phyloP scores from a whole-genome alignment of 192 early-diverging fungal genomes.

The Umbelopsis sp. region DNA sequence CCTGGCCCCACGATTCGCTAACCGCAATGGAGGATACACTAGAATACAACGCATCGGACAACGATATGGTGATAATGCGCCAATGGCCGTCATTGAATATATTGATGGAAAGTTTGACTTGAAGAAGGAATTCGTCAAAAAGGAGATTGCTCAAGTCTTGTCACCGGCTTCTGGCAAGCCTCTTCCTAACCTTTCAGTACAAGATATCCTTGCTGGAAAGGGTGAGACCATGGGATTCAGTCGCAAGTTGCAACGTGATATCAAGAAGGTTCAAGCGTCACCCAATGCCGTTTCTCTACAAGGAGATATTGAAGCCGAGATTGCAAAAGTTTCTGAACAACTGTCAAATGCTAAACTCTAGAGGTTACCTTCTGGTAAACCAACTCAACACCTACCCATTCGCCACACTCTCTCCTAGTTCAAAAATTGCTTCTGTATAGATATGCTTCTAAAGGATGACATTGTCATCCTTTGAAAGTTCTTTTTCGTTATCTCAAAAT shows the following conservation, averaged over 20 bases:
- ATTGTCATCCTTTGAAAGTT: neutral
- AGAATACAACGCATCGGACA: constrained; percentile 80
- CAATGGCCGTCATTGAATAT: constrained; percentile 90
- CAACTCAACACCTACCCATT: neutral
- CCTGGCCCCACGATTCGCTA: constrained; percentile 81
- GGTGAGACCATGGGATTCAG: constrained; percentile 22
- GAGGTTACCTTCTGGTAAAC: neutral
- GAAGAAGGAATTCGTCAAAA: constrained; percentile 53
- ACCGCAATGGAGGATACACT: constrained; percentile 85
- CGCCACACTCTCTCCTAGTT: neutral
- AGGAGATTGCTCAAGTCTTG: constrained; percentile 44
- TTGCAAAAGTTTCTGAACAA: constrained; percentile 8
- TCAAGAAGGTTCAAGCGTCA: constrained; percentile 34
- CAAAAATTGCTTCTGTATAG: constrained; percentile 9
- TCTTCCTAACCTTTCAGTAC: constrained; percentile 17
- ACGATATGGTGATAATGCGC: constrained; percentile 82
- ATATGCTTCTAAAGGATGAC: neutral
- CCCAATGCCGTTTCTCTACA: neutral
- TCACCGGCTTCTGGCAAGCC: neutral
- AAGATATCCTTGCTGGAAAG: constrained; percentile 30
- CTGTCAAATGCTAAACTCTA: constrained; percentile 13
- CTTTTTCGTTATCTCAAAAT: neutral
- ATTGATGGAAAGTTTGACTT: constrained; percentile 84
- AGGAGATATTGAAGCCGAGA: constrained; percentile 1
- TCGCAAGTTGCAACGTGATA: constrained; percentile 32